Percentiles rank a stretch among this genome's conserved stretches.
Conservation (phyloP, 345 rosid species). For the Capsella bursapastoris region DNA sequence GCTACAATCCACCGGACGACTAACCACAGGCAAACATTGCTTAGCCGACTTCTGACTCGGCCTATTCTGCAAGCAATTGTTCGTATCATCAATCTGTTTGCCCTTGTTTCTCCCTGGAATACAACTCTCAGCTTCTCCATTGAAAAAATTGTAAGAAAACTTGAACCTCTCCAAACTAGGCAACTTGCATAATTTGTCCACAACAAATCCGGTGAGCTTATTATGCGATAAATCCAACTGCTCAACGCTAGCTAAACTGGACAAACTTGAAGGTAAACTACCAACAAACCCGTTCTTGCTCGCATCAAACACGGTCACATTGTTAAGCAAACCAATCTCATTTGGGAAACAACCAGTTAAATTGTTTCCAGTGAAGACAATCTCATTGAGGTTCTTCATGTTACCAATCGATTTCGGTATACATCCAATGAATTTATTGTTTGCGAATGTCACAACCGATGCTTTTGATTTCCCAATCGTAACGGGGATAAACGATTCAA, state of each 20-base stretch:
- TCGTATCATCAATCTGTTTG: constrained; percentile 46
- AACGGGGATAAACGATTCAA: constrained; percentile 55
- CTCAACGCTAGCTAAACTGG: constrained; percentile 47
- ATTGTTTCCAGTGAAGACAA: constrained; percentile 56
- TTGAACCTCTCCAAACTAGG: constrained; percentile 55
- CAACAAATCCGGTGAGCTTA: constrained; percentile 57
- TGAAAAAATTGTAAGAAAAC: constrained; percentile 59
- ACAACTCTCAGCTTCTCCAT: constrained; percentile 57
- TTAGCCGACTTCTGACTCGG: constrained; percentile 52
- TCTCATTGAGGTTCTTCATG: constrained; percentile 60
- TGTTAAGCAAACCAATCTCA: constrained; percentile 61
- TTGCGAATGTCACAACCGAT: constrained; percentile 60
- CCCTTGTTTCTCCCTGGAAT: constrained; percentile 44
- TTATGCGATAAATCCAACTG: constrained; percentile 49
- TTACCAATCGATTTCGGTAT: constrained; percentile 63
- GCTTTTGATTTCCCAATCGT: constrained; percentile 60
- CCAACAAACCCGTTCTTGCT: constrained; percentile 56
- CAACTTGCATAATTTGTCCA: constrained; percentile 52
- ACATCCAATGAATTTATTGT: constrained; percentile 64
- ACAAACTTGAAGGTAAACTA: constrained; percentile 48
- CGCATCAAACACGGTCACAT: constrained; percentile 58
- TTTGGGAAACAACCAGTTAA: constrained; percentile 65
- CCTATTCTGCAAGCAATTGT: constrained; percentile 57
- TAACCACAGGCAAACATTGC: constrained; percentile 54
- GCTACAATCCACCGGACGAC: constrained; percentile 61